phyloP scores from a whole-genome alignment of 2,329 filamentous ascomycete genomes.

The Beauveria rudraprayagi region DNA sequence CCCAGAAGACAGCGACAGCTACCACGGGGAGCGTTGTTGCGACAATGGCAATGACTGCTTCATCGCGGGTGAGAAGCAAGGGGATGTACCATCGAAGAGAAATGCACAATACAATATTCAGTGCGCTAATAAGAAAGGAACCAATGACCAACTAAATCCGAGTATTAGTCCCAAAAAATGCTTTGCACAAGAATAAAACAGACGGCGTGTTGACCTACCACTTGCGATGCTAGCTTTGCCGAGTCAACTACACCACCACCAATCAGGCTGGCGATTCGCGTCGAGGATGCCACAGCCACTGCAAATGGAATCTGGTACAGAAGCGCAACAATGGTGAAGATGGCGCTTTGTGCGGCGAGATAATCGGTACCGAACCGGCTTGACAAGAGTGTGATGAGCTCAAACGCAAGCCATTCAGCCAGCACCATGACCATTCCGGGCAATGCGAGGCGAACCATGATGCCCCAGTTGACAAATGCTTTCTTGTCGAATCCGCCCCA shows the following conservation, averaged over 20 bases:
- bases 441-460: constrained; percentile 77
- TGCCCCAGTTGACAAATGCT: constrained; percentile 66
- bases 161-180: neutral
- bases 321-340: constrained; percentile 69
- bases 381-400: constrained; percentile 76
- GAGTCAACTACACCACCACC: constrained; percentile 76
- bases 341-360: constrained; percentile 83
- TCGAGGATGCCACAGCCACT: constrained; percentile 79
- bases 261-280: constrained; percentile 87
- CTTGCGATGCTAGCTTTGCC: constrained; percentile 69
- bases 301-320: constrained; percentile 92
- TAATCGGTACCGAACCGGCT: constrained; percentile 74
- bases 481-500: constrained; percentile 72
- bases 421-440: constrained; percentile 91
- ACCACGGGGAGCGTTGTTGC: constrained; percentile 68
- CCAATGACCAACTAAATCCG: constrained; percentile 44
- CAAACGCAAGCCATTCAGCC: constrained; percentile 88
- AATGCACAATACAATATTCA: constrained; percentile 67
- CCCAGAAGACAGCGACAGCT: constrained; percentile 83
- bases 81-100: constrained; percentile 66
- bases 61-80: constrained; percentile 64
- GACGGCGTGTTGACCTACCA: constrained; percentile 41
- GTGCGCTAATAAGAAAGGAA: constrained; percentile 61
- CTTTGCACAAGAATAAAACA: too few species aligned
- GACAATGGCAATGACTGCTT: constrained; percentile 61